These are phyloP conservation scores for Spathaspora sp. DNA, from an alignment of 805 yeast genomes.

Conservation along the genomic window DNA sequence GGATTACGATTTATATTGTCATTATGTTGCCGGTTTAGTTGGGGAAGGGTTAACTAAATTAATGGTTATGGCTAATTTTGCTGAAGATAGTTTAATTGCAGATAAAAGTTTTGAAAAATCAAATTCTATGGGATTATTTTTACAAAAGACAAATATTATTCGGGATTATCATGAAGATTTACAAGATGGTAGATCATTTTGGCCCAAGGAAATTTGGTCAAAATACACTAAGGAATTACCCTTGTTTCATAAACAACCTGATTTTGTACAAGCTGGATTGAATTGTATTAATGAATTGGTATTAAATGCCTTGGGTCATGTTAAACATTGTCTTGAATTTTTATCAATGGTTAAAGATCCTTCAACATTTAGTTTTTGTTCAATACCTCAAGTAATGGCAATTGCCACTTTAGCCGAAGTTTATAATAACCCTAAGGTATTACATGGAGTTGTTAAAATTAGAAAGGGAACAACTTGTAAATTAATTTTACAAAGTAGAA, in stretches of 20 bases:
- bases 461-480: slow-evolving; percentile 84
- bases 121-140: slow-evolving; percentile 89
- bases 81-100: slow-evolving; percentile 44
- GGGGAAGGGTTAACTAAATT: slow-evolving; percentile 92
- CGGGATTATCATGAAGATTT: slow-evolving; percentile 93
- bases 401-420: slow-evolving; percentile 88
- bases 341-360: slow-evolving; percentile 76
- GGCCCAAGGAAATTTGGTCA: slow-evolving; percentile 94
- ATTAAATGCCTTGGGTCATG: slow-evolving; percentile 74
- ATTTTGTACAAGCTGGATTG: slow-evolving; percentile 56
- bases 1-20: slow-evolving; percentile 90
- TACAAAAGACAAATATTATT: slow-evolving; percentile 94
- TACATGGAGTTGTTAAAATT: slow-evolving; percentile 75
- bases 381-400: slow-evolving; percentile 99
- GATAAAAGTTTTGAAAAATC: slow-evolving; percentile 52
- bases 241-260: slow-evolving; percentile 46
- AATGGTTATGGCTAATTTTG: slow-evolving; percentile 72
- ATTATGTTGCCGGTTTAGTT: slow-evolving; percentile 95
- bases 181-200: slow-evolving; percentile 87
- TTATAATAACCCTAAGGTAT: slow-evolving; percentile 73
- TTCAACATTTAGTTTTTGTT: slow-evolving; percentile 84
- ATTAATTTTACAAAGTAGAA: slow-evolving; percentile 69
- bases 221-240: slow-evolving; percentile 65
- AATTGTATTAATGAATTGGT: slow-evolving; percentile 80
- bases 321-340: slow-evolving; percentile 69